Evolutionary conservation across 116 monocot species (phyloP), one percentile per base, ranked within the genome.

Genomic region (Posidonia oceanica): DNA sequence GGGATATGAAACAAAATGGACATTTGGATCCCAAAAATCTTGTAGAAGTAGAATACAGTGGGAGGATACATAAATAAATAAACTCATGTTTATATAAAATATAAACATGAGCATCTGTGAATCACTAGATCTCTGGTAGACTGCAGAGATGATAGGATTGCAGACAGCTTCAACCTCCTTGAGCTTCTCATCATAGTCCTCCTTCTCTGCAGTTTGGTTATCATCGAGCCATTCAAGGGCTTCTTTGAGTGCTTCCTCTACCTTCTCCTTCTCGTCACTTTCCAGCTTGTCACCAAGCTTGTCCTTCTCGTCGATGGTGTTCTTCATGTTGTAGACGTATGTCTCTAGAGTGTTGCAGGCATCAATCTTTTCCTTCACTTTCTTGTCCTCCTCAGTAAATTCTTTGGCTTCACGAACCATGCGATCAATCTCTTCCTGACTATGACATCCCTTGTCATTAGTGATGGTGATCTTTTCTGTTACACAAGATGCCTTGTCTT

Each of bases 381-480:
- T 83, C 78, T 78, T 80, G 78, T 87, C 86, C 44, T 87, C 87
- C 58, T 80, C 75, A 0, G 83, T 76, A 53, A 83, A 87, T 66
- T 87, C 78, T 62, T 87, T 81, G 3, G 83, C 83, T 67, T 87
- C 87, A 3, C 59, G 55, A 0, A 75, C 83, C 78, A 87, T 84
- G 14, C 85, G 66, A 6, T 85, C 85, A 21, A 91, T 85, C 76
- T 88, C 85, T 52, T 83, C 85, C 68, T 85, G 83, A 71, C 79
- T 81, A 29, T 88, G 65, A 15, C 85, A 71, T 2, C 88, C 85
- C 72, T 87, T 85, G 15, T 85, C 83, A 52, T 91, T 85, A 55
- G 85, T 83, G 76, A 83, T 85, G 18, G 80, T 85, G 52, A 91
- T 87, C 81, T 87, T 83, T 74, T 79, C 83, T 1, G 79, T 76